Evolutionary conservation across 257 asterid species (phyloP).

Genomic region (Eustoma russellianum): DNA sequence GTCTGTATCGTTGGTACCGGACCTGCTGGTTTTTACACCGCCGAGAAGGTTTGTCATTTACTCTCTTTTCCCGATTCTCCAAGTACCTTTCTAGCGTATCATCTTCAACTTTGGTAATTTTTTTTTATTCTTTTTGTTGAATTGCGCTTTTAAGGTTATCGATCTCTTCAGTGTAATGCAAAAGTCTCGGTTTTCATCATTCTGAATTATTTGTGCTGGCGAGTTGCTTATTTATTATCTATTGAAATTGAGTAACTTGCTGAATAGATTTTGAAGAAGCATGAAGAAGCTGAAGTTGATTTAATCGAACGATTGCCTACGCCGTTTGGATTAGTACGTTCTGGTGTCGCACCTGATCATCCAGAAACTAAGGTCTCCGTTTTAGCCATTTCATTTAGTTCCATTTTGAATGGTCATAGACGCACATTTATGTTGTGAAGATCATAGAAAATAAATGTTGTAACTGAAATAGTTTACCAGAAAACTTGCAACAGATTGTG

Average conservation of each 20-base stretch:
- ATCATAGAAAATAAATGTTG: conserved; percentile 13
- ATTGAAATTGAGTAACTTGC: neutral
- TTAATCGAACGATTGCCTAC: conserved; percentile 85
- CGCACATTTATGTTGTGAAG: neutral
- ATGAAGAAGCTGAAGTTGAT: conserved; percentile 67
- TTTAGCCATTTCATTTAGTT: neutral
- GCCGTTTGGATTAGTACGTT: conserved; percentile 89
- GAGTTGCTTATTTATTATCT: neutral
- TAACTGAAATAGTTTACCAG: conserved; percentile 28
- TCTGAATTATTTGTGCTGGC: too few species aligned
- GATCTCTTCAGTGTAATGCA: too few species aligned
- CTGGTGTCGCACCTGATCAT: conserved; percentile 98
- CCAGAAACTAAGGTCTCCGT: conserved; percentile 78
- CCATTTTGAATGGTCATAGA: neutral
- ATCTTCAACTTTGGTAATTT: neutral
- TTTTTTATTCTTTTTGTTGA: neutral
- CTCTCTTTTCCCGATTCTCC: neutral
- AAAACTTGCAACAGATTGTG: conserved; percentile 59
- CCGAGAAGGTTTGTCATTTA: conserved; percentile 57
- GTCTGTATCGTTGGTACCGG: conserved; percentile 85
- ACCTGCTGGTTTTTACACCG: conserved; percentile 94
- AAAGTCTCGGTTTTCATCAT: too few species aligned
- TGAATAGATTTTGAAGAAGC: conserved; percentile 65
- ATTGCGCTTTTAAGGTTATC: neutral
- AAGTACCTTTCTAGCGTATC: too few species aligned